These are phyloP conservation scores for Colletotrichum caudatum DNA, from an alignment of 2,329 filamentous ascomycete species.

Conservation along the genomic window DNA sequence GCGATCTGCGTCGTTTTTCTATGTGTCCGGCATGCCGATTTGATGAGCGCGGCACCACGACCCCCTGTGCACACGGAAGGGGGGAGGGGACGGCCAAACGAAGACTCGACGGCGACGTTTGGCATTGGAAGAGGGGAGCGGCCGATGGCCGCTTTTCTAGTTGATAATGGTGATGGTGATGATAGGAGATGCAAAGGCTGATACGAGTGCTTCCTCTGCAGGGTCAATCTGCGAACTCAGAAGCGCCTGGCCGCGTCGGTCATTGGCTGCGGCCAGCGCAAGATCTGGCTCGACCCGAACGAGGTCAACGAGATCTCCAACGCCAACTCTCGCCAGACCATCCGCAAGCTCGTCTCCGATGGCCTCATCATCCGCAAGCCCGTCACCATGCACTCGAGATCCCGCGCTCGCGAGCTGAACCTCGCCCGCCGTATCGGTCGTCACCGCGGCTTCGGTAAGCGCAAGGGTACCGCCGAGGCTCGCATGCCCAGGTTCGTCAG, in stretches of 20 bases:
- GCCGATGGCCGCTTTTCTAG: background rate
- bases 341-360: conserved; percentile 99
- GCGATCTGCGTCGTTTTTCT: conserved; percentile 29
- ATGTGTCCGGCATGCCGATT: conserved; percentile 21
- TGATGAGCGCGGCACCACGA: conserved; percentile 9
- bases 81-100: background rate
- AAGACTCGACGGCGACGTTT: conserved; percentile 17
- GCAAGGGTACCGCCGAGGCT: conserved; percentile 99
- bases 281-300: conserved; percentile 99
- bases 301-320: conserved; percentile 99
- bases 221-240: conserved; percentile 99
- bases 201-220: conserved; percentile 56
- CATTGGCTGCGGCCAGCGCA: conserved; percentile 99
- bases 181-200: conserved; percentile 23
- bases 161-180: background rate
- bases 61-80: conserved; percentile 3
- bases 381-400: conserved; percentile 99
- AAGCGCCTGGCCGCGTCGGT: conserved; percentile 99
- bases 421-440: conserved; percentile 94
- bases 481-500: conserved; percentile 93
- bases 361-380: conserved; percentile 99
- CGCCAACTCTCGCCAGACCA: conserved; percentile 99
- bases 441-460: conserved; percentile 99
- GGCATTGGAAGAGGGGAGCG: background rate
- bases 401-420: conserved; percentile 94